Conservation (phyloP, 1,284 basidiomycete species). For the Leccinum variabile region DNA sequence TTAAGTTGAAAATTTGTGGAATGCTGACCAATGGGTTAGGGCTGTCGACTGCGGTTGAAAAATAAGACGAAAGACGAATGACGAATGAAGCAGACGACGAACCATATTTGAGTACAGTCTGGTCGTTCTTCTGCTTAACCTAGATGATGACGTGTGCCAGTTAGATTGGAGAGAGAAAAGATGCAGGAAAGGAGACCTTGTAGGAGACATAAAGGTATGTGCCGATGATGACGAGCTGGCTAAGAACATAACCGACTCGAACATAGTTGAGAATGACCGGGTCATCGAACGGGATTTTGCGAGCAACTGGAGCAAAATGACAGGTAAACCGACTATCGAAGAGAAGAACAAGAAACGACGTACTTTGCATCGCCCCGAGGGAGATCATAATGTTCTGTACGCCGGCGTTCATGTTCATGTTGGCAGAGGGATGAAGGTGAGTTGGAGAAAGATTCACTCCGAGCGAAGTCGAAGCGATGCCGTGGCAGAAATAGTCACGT, state of each 20-base stretch:
- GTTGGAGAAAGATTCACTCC: conserved; percentile 10
- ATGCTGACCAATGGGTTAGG: conserved; percentile 57
- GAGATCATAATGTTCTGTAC: conserved; percentile 80
- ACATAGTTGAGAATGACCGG: conserved; percentile 82
- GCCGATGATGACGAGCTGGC: conserved; percentile 70
- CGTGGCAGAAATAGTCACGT: conserved; percentile 24
- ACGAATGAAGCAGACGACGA: conserved; percentile 27
- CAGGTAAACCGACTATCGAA: background rate
- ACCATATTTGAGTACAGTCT: conserved; percentile 94
- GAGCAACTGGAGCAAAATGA: conserved; percentile 61
- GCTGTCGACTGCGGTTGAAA: conserved; percentile 51
- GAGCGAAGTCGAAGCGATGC: background rate
- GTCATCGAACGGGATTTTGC: conserved; percentile 90
- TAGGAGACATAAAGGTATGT: conserved; percentile 76
- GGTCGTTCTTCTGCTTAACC: conserved; percentile 95
- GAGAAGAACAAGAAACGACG: conserved; percentile 17
- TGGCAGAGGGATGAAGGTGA: conserved; percentile 10
- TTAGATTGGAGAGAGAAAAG: conserved; percentile 5
- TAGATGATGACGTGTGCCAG: conserved; percentile 38
- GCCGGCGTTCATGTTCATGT: conserved; percentile 57
- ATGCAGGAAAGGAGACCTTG: conserved; percentile 46
- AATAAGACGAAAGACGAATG: background rate
- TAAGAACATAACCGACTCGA: conserved; percentile 78
- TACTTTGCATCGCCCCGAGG: conserved; percentile 88
- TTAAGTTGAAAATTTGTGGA: background rate